These are phyloP conservation scores for Maudiozyma serrabonitensis DNA, from an alignment of 805 yeast genomes.

Conservation along the genomic window DNA sequence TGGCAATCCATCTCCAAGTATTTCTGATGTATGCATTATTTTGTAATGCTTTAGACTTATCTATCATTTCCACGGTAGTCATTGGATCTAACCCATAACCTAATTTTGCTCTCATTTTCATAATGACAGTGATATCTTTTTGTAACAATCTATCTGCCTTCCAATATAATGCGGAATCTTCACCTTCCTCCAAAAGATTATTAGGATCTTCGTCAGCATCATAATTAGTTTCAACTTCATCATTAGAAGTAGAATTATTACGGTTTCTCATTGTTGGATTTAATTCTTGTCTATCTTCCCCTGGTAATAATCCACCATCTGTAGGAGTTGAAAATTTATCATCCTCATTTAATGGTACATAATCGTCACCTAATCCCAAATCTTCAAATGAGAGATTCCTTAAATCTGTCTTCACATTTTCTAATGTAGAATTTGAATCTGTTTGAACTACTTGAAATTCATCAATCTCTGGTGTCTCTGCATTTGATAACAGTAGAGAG, in stretches of 20 bases:
- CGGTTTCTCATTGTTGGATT: conserved; percentile 8
- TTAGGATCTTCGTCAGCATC: conserved; percentile 9
- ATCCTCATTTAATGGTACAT: neutral
- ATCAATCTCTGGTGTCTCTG: conserved; percentile 22
- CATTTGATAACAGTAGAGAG: conserved; percentile 48
- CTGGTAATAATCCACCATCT: conserved; percentile 3
- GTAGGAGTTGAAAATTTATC: conserved; percentile 1
- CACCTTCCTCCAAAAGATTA: conserved; percentile 12
- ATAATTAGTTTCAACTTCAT: conserved; percentile 10
- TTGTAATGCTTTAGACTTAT: conserved; percentile 40
- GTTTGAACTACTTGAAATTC: conserved; percentile 19
- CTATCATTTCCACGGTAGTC: conserved; percentile 51
- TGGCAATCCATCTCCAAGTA: conserved; percentile 87
- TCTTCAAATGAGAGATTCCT: conserved; percentile 26
- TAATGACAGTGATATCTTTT: conserved; percentile 66
- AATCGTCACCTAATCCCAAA: conserved; percentile 22
- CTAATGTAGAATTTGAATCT: conserved; percentile 12
- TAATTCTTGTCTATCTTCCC: conserved; percentile 13
- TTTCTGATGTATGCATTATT: conserved; percentile 50
- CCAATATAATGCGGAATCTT: conserved; percentile 23
- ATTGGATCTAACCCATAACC: conserved; percentile 69
- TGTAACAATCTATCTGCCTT: conserved; percentile 39
- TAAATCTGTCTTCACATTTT: conserved; percentile 13
- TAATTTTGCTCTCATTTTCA: conserved; percentile 57
- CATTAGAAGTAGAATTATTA: conserved; percentile 5